Base-by-base conservation (phyloP, 192 early-diverging fungal species). In the Powellomyces hirtus region DNA sequence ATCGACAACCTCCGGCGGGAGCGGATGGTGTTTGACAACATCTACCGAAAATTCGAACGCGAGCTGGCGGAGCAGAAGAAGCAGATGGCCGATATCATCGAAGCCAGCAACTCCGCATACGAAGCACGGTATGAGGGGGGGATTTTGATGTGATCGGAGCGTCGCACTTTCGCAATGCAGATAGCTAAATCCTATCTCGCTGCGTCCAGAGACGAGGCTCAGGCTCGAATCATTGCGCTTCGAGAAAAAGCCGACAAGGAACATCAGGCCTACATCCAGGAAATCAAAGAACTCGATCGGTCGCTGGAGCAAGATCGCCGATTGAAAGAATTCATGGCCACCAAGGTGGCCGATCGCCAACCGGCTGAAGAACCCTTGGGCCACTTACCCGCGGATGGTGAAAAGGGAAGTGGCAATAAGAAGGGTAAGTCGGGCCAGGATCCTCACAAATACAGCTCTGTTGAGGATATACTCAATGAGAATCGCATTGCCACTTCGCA, bases 241-340 rank as follows among this genome's bases (percentile, higher is more conserved):
- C 38, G 78, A 13, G 85, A 87, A 76, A 87, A 87, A 58, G 77
- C 83, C 0, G 85, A 87, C 50, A 87, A 87, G 36, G 85, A 87
- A 62, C 82, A 84, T 57, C 85, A 87, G 70, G 75, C 81, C 3
- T 87, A 85, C 60, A 76, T 84, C 42, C 83, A 85, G 50, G 85
- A 87, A 69, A 80, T 87, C 49, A 87, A 87, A 63, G 85, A 87
- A 59, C 75, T 86, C 1, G 83, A 85, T 56, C 67, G 85, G 27
- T 68, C 73, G 1, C 63, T 85, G 44, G 85, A 87, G 64, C 85
- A 87, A 50, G 85, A 87, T 53, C 61, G 81, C 10, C 75, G 75
- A 59, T 64, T 87, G 42, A 87, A 84, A 50, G 79, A 87, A 20
- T 87, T 87, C 52, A 82, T 87, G 85, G 81, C 83, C 4, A 85